Conservation (phyloP, 495 filamentous ascomycete genomes). For the Aeminium ludgeri region DNA sequence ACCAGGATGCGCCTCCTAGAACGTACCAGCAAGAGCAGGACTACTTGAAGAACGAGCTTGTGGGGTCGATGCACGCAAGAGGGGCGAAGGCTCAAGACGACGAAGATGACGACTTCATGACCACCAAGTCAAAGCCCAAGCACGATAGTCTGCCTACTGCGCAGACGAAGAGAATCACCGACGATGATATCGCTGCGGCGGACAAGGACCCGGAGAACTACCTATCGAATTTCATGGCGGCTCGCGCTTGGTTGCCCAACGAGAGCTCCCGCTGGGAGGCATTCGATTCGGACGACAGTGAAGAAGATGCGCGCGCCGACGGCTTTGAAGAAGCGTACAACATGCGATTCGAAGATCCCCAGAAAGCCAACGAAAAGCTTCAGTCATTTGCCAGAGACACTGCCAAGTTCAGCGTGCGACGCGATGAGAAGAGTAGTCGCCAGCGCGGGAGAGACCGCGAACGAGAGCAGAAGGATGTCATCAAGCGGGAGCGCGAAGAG, state of each 20-base stretch:
- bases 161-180: constrained; percentile 28
- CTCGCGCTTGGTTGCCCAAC: constrained; percentile 71
- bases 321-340: constrained; percentile 90
- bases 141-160: constrained; percentile 1
- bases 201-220: constrained; percentile 84
- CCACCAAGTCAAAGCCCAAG: constrained; percentile 18
- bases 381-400: constrained; percentile 77
- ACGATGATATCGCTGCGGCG: constrained; percentile 52
- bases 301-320: constrained; percentile 67
- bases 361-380: constrained; percentile 63
- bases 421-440: constrained; percentile 55
- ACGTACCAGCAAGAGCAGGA: constrained; percentile 81
- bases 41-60: constrained; percentile 54
- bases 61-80: constrained; percentile 57
- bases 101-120: constrained; percentile 52
- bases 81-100: constrained; percentile 30
- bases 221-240: constrained; percentile 72
- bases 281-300: constrained; percentile 83
- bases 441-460: constrained; percentile 64
- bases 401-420: constrained; percentile 61
- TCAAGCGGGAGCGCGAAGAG: constrained; percentile 55
- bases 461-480: constrained; percentile 56
- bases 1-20: constrained; percentile 33
- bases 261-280: constrained; percentile 44
- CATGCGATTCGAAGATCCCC: constrained; percentile 84